Conservation (phyloP, 495 filamentous ascomycete species). For the Podospora appendiculata region DNA sequence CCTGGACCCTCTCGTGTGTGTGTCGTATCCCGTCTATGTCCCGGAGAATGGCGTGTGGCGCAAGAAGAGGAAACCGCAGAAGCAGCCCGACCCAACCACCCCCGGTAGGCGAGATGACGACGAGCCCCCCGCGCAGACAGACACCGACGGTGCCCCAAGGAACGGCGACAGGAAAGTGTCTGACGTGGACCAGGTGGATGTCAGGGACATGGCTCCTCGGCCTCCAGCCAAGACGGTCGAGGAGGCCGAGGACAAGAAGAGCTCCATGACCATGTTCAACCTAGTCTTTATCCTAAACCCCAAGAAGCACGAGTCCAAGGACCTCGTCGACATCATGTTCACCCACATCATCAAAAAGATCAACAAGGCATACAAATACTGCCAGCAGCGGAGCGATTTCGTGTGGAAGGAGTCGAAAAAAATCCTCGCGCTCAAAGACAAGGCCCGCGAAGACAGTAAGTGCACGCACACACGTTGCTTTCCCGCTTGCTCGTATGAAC, state of each 20-base stretch:
- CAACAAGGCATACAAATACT: constrained; percentile 80
- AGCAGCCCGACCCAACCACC: constrained; percentile 3
- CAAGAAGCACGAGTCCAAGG: constrained; percentile 64
- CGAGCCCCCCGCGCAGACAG: constrained; percentile 3
- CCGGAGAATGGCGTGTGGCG: constrained; percentile 80
- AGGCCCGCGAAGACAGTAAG: constrained; percentile 67
- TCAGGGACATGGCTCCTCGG: constrained; percentile 28
- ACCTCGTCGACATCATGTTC: constrained; percentile 71
- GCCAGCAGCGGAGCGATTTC: constrained; percentile 79
- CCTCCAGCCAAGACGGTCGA: constrained; percentile 26
- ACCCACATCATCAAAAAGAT: constrained; percentile 83
- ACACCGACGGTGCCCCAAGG: constrained; percentile 8
- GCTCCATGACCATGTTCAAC: constrained; percentile 90
- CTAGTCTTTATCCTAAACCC: constrained; percentile 86
- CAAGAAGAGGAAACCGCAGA: constrained; percentile 58
- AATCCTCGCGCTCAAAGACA: constrained; percentile 70
- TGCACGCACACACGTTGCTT: not conserved
- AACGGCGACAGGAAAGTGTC: constrained; percentile 12
- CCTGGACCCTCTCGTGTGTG: constrained; percentile 74
- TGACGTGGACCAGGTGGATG: constrained; percentile 27
- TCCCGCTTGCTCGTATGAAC: too few relatives aligned
- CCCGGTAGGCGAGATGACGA: constrained; percentile 22
- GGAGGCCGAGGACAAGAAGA: constrained; percentile 48
- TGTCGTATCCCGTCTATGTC: constrained; percentile 83
- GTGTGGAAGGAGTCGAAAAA: constrained; percentile 79